phyloP scores from a whole-genome alignment of 805 yeast genomes.

The Candida vartiovaarae region DNA sequence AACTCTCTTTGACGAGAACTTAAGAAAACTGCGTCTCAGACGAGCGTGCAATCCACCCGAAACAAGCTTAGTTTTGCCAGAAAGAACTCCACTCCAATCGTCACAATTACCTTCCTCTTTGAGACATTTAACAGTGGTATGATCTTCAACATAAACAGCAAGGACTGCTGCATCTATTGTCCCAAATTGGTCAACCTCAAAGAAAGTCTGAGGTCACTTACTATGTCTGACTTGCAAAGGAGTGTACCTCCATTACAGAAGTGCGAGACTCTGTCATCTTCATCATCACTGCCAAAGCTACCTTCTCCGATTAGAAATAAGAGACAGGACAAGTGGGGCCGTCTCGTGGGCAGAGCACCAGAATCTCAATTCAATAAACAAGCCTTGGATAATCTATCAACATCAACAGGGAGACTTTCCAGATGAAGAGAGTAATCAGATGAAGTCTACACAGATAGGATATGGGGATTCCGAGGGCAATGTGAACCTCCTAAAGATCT shows the following conservation, averaged over 20 bases:
- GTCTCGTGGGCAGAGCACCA: slow-evolving; percentile 37
- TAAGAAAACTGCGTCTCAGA: slow-evolving; percentile 19
- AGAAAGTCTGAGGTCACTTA: slow-evolving; percentile 16
- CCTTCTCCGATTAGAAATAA: slow-evolving; percentile 49
- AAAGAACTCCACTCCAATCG: slow-evolving; percentile 51
- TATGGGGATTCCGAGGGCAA: slow-evolving; percentile 11
- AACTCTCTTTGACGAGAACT: slow-evolving; percentile 14
- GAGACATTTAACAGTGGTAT: slow-evolving; percentile 34
- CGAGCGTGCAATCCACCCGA: slow-evolving; percentile 37
- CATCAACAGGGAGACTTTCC: neutral
- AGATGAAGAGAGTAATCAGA: neutral
- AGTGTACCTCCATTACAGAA: neutral
- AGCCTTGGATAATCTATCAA: neutral
- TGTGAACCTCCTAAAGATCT: slow-evolving; percentile 9
- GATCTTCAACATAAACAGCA: slow-evolving; percentile 36
- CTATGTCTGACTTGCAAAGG: slow-evolving; percentile 4
- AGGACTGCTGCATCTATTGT: slow-evolving; percentile 51
- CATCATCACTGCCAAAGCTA: slow-evolving; percentile 27
- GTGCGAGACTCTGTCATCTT: slow-evolving; percentile 6
- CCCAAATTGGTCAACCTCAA: slow-evolving; percentile 29
- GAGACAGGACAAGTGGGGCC: slow-evolving; percentile 33
- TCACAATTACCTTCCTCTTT: slow-evolving; percentile 48
- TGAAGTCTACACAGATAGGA: slow-evolving; percentile 15
- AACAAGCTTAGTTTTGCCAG: slow-evolving; percentile 54
- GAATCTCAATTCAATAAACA: slow-evolving; percentile 26